Base-by-base conservation (phyloP, 1,284 basidiomycete species). In the Ganoderma sinense region DNA sequence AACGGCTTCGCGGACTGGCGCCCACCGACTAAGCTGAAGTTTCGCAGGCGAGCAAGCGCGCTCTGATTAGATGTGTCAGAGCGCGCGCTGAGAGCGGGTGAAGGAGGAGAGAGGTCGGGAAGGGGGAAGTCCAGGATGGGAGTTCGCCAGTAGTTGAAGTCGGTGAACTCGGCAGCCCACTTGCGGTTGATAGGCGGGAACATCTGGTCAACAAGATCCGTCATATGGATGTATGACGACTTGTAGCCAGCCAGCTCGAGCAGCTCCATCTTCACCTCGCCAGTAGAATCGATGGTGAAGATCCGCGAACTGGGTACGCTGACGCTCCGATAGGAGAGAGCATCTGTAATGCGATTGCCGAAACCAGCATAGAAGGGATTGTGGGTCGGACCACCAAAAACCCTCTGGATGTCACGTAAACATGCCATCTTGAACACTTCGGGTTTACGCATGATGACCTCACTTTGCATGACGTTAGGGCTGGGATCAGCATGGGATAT, bases 361-460 rank as follows among this genome's bases (percentile, higher is more conserved):
- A 99, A 99, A 2, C 98, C 98, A 58, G 97, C 96, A 79, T 97
- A 99, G 83, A 99, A 99, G 0, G 95, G 94, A 70, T 91, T 91
- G 69, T 88, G 86, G 8, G 87, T 82, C 40, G 87, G 85, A 31
- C 89, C 87, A 10, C 95, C 94, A 78, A 99, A 99, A 10, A 99
- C 82, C 36, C 97, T 88, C 75, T 97, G 96, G 68, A 99, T 98
- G 81, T 99, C 98, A 48, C 97, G 88, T 73, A 99, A 83, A 82
- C 97, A 99, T 2, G 98, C 97, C 98, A 99, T 99, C 86, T 99
- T 99, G 89, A 99, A 99, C 39, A 99, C 90, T 80, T 99, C 98
- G 0, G 98, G 98, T 83, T 99, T 99, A 48, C 97, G 92, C 92
- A 98, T 94, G 77, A 98, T 97, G n/a, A 98, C 97, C 82, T 98